Evolutionary conservation across 192 early-diverging fungal genomes (phyloP), one percentile per base, ranked within the genome.

Genomic region (Umbelopsis sp.): DNA sequence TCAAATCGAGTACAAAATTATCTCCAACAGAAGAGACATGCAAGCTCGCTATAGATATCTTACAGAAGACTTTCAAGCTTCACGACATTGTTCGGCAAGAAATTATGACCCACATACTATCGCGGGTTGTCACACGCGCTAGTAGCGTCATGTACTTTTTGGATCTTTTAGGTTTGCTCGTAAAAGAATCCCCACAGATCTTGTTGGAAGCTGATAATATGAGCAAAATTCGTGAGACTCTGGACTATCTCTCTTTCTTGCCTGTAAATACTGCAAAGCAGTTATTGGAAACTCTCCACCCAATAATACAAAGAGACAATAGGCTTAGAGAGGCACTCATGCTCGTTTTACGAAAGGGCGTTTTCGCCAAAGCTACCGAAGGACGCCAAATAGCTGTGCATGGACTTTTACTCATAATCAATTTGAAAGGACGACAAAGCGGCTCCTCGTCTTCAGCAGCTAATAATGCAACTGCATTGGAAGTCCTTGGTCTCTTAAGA

Each of bases 1-100:
- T 45, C 16, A 23, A 25, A 37, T 37, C 55, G 7, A 13, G 5
- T 61, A 25, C 27, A 2, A 61, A 27, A 1, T 35, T 37, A 25
- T 61, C 55, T 23, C 73, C 85, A 8, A 75, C 71, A 46, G 84
- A 87, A 21, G 50, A 76, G 20, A 65, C 74, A 0, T 71, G 73
- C 18, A 69, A 76, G 20, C 73, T 88, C 48, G 84, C 81, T 16
- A 79, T 78, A 23, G 68, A 58, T 1, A 81, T 88, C 16, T 72
- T 85, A 45, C 69, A 78, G 1, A 75, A 78, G 45, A 82, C 78
- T 69, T 88, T 88, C 70, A 84, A 66, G 79, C 69, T 82, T 10
- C 92, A 93, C 70, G 82, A 80, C 46, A 86, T 91, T 66, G 87
- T 89, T 53, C 85, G 92, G 21, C 72, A 72, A 18, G 90, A 92